Base-by-base conservation (phyloP, 2,329 filamentous ascomycete species). In the Sporothrix phasma region DNA sequence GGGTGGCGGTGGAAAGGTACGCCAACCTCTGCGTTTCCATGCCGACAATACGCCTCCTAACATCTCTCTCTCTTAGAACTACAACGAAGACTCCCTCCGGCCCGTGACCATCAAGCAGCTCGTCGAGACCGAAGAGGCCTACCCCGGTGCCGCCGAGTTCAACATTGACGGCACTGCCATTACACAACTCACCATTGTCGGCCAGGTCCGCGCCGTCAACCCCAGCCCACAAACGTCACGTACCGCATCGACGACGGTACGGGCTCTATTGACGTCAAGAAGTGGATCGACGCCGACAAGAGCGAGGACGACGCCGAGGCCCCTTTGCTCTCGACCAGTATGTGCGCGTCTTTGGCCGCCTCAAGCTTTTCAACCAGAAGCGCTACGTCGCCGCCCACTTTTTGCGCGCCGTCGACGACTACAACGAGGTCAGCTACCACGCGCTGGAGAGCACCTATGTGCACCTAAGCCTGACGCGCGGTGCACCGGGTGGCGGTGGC, bases 21-120 rank as follows among this genome's bases (percentile, higher is more conserved):
- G 45, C 61, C 4, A 3, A 31, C 1, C 34, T 1, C n/a, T 45
- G 2, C 19, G 1, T 54, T 15, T 22, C 39, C 11, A 17, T 39
- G 5, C 29, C 8, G n/a, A n/a, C 7, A 5, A 19, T 54, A n/a
- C 26, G 3, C 51, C 7, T 6, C 3, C 22, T 47, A 29, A 54
- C 31, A 19, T 15, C 6, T 24, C 2, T 29, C 51, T n/a, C 17
- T 19, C 34, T 13, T 11, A 85, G 81, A 78, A 79, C 66, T 88
- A 88, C 74, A 82, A 83, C 69, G 90, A 95, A 76, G 91, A 97
- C 71, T 92, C 91, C 22, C 83, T 99, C 61, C 89, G 94, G 51
- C 92, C 94, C 0, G 89, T 97, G 54, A 99, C 94, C 11, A 90
- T 97, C 77, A 97, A 97, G 76, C 94, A 99, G 77, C 84, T 97